These are phyloP conservation scores for Metschnikowia colocasiae DNA, from an alignment of 805 yeast species.

Conservation along the genomic window DNA sequence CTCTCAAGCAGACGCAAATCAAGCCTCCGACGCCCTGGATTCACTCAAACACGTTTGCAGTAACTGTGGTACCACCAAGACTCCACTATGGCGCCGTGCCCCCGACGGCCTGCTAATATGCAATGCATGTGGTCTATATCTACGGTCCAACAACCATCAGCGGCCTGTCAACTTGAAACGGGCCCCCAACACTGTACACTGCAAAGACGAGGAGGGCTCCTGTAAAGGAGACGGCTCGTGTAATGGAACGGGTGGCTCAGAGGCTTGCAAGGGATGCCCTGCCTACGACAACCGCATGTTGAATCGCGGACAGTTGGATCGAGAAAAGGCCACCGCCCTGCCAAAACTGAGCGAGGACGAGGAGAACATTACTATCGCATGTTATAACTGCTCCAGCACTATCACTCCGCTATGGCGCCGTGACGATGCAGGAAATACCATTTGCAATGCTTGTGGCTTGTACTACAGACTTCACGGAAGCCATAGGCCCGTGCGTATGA, in stretches of 20 bases:
- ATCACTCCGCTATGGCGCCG: conserved; percentile 87
- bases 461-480: conserved; percentile 72
- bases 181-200: conserved; percentile 48
- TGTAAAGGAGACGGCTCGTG: conserved; percentile 78
- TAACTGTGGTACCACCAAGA: conserved; percentile 53
- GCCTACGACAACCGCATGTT: conserved; percentile 69
- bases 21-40: neutral
- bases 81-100: conserved; percentile 58
- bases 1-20: neutral
- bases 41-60: conserved; percentile 32
- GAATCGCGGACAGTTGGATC: conserved; percentile 10
- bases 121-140: conserved; percentile 59
- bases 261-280: conserved; percentile 79
- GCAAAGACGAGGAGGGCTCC: conserved; percentile 49
- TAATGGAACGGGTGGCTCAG: conserved; percentile 83
- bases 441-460: conserved; percentile 85
- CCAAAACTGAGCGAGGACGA: conserved; percentile 17
- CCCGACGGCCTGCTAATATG: conserved; percentile 54
- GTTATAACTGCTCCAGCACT: conserved; percentile 80
- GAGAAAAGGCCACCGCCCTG: conserved; percentile 3
- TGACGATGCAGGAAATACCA: conserved; percentile 75
- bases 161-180: conserved; percentile 65
- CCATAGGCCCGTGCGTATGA: conserved; percentile 75
- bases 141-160: conserved; percentile 56
- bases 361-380: conserved; percentile 62